phyloP scores from a whole-genome alignment of 768 basidiomycete species.

The Filobasidium floriforme region DNA sequence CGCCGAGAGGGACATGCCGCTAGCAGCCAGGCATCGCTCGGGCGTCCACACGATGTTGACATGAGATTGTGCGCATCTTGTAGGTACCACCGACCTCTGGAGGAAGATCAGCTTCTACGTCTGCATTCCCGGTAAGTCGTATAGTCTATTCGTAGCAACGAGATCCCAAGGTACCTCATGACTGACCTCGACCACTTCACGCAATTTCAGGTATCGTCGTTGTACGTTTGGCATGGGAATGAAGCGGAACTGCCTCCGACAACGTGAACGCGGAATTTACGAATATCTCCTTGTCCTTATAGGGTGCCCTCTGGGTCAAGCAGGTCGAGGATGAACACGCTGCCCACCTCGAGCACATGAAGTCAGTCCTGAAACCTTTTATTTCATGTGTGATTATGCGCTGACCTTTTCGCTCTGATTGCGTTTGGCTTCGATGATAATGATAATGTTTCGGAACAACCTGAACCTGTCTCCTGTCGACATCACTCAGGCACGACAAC shows the following conservation, averaged over 20 bases:
- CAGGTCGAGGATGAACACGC: slow-evolving; percentile 41
- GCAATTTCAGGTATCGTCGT: slow-evolving; percentile 23
- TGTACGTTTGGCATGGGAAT: slow-evolving; percentile 20
- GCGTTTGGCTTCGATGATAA: neutral
- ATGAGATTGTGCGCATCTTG: neutral
- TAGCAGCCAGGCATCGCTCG: neutral
- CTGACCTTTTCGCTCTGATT: no score
- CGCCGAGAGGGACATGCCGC: neutral
- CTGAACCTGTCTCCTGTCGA: no score
- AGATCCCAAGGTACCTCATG: neutral
- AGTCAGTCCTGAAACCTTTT: slow-evolving; percentile 27
- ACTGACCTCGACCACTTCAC: neutral
- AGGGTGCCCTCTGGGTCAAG: slow-evolving; percentile 38
- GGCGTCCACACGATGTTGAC: neutral
- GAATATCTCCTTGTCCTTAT: neutral
- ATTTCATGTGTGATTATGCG: neutral
- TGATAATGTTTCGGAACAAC: neutral
- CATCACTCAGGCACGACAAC: slow-evolving; percentile 28
- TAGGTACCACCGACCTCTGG: slow-evolving; percentile 44
- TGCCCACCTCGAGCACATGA: slow-evolving; percentile 37
- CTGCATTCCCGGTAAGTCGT: slow-evolving; percentile 35
- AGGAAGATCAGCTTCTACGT: slow-evolving; percentile 42
- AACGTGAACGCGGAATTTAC: neutral
- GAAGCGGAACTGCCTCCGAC: neutral
- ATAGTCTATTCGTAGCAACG: neutral